These are phyloP conservation scores for Rhizopogon vinicolor DNA, from an alignment of 768 basidiomycete genomes.

Conservation along the genomic window DNA sequence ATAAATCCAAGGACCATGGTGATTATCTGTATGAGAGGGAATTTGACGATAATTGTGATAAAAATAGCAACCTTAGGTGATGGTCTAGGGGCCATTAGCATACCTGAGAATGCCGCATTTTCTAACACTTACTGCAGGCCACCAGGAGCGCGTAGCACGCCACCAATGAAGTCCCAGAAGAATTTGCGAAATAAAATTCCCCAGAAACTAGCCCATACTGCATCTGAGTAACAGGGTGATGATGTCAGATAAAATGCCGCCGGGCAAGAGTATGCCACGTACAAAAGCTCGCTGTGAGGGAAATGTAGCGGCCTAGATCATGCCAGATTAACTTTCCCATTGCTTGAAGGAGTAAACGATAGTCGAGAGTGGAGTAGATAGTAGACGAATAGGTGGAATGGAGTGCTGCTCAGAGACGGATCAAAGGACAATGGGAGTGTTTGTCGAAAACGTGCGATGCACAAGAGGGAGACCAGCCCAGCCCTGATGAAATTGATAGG, in stretches of 20 bases:
- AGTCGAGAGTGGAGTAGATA: background rate
- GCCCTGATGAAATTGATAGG: background rate
- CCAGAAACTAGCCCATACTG: slow-evolving; percentile 78
- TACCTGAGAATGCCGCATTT: background rate
- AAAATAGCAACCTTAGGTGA: slow-evolving; percentile 58
- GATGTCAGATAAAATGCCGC: slow-evolving; percentile 6
- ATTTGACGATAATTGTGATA: slow-evolving; percentile 69
- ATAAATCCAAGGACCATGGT: slow-evolving; percentile 56
- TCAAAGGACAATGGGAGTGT: slow-evolving; percentile 15
- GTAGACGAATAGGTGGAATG: slow-evolving; percentile 5
- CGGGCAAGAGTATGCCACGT: slow-evolving; percentile 30
- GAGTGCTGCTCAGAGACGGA: slow-evolving; percentile 13
- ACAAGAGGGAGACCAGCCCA: slow-evolving; percentile 32
- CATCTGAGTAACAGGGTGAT: slow-evolving; percentile 39
- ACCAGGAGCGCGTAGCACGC: slow-evolving; percentile 72
- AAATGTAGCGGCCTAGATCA: slow-evolving; percentile 64
- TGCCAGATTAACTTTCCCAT: slow-evolving; percentile 88
- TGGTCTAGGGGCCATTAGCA: slow-evolving; percentile 38
- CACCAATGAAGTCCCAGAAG: slow-evolving; percentile 95
- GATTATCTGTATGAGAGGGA: slow-evolving; percentile 69
- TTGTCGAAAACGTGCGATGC: slow-evolving; percentile 19
- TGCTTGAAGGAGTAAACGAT: slow-evolving; percentile 3
- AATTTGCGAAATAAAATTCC: slow-evolving; percentile 87
- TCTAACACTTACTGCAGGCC: slow-evolving; percentile 62
- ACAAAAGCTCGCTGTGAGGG: slow-evolving; percentile 72